These are phyloP conservation scores for Metschnikowia drakensbergensis DNA, from an alignment of 805 yeast genomes.

Conservation along the genomic window DNA sequence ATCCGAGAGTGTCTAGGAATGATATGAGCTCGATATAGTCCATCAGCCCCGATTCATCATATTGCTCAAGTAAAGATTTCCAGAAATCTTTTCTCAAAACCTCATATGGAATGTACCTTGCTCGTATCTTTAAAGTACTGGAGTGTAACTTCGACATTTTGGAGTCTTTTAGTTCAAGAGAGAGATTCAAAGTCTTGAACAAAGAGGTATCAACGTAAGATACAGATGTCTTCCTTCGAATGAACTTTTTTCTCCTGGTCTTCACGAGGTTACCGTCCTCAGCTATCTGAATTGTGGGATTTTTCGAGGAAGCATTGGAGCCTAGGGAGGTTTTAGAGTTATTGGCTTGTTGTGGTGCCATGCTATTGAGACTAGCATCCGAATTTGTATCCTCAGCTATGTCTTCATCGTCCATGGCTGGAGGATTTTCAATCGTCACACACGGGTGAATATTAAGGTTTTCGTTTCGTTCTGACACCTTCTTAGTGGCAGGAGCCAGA, in stretches of 20 bases:
- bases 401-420: not conserved
- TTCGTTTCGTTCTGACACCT: constrained; percentile 23
- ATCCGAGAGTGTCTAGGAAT: constrained; percentile 63
- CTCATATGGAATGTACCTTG: constrained; percentile 64
- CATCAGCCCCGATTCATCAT: constrained; percentile 37
- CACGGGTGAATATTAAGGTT: not conserved
- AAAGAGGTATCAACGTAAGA: constrained; percentile 37
- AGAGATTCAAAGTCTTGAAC: constrained; percentile 40
- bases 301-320: constrained; percentile 10
- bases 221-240: constrained; percentile 28
- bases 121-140: constrained; percentile 57
- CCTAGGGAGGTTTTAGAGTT: constrained; percentile 3
- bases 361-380: not conserved
- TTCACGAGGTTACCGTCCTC: constrained; percentile 32
- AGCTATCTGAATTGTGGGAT: constrained; percentile 21
- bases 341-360: not conserved
- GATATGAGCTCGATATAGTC: constrained; percentile 60
- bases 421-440: not conserved
- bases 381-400: not conserved
- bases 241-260: constrained; percentile 26
- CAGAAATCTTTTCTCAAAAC: constrained; percentile 66
- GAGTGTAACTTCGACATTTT: constrained; percentile 36
- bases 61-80: constrained; percentile 56
- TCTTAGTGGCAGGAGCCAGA: not conserved
- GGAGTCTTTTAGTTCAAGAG: constrained; percentile 28